Evolutionary conservation across 345 rosid genomes (phyloP).

Genomic region (Citrus australasica): DNA sequence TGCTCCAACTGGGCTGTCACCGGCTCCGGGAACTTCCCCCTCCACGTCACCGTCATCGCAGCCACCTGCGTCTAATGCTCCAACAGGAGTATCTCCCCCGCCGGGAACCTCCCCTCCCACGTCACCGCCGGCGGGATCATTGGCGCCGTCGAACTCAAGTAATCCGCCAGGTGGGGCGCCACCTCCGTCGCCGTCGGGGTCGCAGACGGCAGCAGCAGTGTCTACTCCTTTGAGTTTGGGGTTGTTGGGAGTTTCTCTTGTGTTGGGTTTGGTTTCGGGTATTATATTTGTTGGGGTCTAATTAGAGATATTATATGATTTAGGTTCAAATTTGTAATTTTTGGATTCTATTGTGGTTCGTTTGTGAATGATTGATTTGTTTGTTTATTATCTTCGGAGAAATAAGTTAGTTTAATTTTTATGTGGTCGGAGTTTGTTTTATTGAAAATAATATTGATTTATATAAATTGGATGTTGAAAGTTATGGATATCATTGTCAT

Average conservation of each 20-base stretch:
- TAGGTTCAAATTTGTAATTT: background rate
- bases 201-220: slow-evolving; percentile 10
- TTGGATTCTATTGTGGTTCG: background rate
- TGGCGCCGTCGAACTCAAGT: slow-evolving; percentile 9
- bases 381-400: background rate
- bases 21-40: background rate
- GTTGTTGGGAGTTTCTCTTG: slow-evolving; percentile 12
- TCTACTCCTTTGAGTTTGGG: background rate
- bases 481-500: too few relatives aligned
- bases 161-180: slow-evolving; percentile 11
- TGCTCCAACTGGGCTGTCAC: background rate
- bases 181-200: slow-evolving; percentile 3
- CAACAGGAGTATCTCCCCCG: background rate
- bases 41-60: background rate
- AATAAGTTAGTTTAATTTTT: background rate
- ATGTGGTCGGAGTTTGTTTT: background rate
- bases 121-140: background rate
- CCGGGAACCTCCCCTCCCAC: background rate
- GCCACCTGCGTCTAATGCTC: background rate
- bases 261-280: background rate
- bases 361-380: background rate
- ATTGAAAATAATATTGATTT: too few relatives aligned
- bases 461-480: too few relatives aligned
- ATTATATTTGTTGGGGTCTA: background rate
- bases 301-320: background rate